Evolutionary conservation across 768 basidiomycete species (phyloP), one percentile per base, ranked within the genome.

Genomic region (Hydnum rufescens): DNA sequence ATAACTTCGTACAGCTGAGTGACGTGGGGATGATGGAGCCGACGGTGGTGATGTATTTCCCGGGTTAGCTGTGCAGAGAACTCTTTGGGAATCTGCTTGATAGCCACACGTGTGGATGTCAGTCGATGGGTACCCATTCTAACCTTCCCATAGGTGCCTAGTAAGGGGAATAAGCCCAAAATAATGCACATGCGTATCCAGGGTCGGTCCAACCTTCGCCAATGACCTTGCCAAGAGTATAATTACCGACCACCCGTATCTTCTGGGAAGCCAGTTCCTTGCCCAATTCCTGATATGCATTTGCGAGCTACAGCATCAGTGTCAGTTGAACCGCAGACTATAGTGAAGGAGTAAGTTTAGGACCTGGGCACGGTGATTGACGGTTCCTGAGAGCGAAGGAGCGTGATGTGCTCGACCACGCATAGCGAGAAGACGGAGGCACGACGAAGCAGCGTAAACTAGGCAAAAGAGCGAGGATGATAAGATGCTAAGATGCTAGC

Each of bases 21-120:
- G 60, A 99, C 77, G 63, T 95, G 79, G 0, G 89, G 89, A 61
- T 97, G 93, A 63, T 95, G 95, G 8, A 99, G 75, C 48, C 88
- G 84, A 49, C 93, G 83, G 67, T 99, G 93, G 61, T 99, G 95
- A 62, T 99, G 93, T 52, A 99, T 95, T 68, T 99, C 93, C 57
- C 93, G 78, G 26, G 95, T 99, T 36, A 99, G 74, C 18, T 83
- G 75, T 4, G 90, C 75, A 30, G 92, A 87, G 72, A 89, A 77
- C 53, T 80, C 76, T 66, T 97, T 97, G 32, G 93, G 88, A 57
- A 96, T 93, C 66, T 96, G 92, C 68, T 99, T 99, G 69, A 99
- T 82, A 52, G 93, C 93, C 59, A 93, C 92, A 51, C 88, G 77
- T 43, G 81, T 81, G 4, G 82, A 83, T 2, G 92, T 90, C 46